Conservation (phyloP, 148 eudicot species). For the Mesembryanthemum crystallinum region DNA sequence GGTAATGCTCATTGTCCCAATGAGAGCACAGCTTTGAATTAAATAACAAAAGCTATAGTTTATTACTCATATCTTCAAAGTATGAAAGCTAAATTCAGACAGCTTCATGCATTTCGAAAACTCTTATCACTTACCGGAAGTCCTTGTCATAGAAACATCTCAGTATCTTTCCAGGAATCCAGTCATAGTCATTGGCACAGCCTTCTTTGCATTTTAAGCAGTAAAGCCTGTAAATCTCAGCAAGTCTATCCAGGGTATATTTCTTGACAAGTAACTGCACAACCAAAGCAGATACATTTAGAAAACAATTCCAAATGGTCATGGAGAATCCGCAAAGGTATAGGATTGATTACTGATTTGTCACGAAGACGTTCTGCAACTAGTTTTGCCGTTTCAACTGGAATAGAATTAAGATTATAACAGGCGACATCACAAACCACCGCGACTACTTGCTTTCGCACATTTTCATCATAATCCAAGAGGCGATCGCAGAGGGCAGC, state of each 20-base stretch:
- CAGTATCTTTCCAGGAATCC: conserved; percentile 93
- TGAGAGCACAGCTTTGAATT: background rate
- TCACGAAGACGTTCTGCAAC: conserved; percentile 92
- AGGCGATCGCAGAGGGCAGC: conserved; percentile 89
- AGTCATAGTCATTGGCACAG: conserved; percentile 49
- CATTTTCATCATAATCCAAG: conserved; percentile 92
- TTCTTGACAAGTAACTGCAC: conserved; percentile 81
- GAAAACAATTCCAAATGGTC: conserved; percentile 16
- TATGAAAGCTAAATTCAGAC: background rate
- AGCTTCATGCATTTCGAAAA: background rate
- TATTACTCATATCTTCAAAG: background rate
- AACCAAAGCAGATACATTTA: conserved; percentile 18
- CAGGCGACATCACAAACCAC: conserved; percentile 87
- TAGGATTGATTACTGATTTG: conserved; percentile 62
- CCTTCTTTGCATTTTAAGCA: conserved; percentile 47
- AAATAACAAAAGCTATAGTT: background rate
- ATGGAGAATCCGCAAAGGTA: background rate
- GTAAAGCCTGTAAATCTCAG: conserved; percentile 64
- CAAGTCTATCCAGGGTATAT: conserved; percentile 87
- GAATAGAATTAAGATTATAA: conserved; percentile 57
- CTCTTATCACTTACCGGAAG: conserved; percentile 57
- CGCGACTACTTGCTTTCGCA: conserved; percentile 88
- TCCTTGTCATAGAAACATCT: conserved; percentile 94
- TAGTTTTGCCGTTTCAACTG: conserved; percentile 69
- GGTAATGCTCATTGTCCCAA: background rate